Evolutionary conservation across 176 grass and related monocot species (phyloP).

Genomic region (Triticum timopheevii): DNA sequence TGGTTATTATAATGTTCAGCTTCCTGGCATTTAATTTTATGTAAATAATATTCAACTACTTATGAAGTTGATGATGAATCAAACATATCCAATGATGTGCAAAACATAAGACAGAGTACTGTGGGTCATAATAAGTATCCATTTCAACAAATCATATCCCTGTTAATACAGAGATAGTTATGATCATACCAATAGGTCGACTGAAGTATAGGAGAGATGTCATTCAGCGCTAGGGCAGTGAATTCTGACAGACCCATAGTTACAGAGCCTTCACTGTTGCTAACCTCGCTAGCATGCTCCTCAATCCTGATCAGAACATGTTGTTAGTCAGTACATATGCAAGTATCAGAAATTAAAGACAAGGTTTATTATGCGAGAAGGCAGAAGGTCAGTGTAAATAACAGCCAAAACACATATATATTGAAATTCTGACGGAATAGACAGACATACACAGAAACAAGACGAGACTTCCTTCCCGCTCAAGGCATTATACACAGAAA

Average conservation of each 20-base stretch:
- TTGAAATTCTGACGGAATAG: not conserved
- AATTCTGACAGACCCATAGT: not conserved
- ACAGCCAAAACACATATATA: not conserved
- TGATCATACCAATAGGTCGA: not conserved
- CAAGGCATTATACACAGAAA: not conserved
- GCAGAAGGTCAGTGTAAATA: not conserved
- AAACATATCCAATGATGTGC: not conserved
- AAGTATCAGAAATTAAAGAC: not conserved
- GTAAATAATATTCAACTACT: not conserved
- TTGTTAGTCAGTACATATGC: not conserved
- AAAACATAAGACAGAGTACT: not conserved
- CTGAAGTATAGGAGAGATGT: not conserved
- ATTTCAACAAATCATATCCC: not conserved
- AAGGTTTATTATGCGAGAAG: not conserved
- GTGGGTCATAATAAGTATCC: not conserved
- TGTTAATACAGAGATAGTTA: not conserved
- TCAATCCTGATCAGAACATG: not conserved
- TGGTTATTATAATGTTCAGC: not conserved
- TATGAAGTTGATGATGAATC: not conserved
- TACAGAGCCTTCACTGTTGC: not conserved
- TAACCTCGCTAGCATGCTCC: not conserved
- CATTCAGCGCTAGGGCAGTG: not conserved
- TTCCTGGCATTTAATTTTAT: not conserved
- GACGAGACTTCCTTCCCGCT: not conserved
- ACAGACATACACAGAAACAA: too few relatives aligned